A percentile compares a stretch with the other conserved stretches of the same genome.
Evolutionary conservation across 768 basidiomycete species (phyloP).

Genomic region (Leccinum arenicola): DNA sequence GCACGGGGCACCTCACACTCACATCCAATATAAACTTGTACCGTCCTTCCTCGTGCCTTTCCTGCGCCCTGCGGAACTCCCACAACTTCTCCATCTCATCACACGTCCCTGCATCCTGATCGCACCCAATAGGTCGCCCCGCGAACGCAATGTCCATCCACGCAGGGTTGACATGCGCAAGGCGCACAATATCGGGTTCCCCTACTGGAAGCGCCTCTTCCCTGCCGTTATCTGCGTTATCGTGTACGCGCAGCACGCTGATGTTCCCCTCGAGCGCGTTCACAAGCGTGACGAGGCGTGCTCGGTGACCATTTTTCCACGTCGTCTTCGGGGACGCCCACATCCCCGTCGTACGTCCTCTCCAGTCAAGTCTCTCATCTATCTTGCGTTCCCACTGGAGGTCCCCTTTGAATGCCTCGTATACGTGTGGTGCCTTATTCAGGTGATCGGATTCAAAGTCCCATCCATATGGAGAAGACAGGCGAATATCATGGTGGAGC

Average conservation of each 20-base stretch:
- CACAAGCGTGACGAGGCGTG: conserved; percentile 42
- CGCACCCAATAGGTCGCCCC: conserved; percentile 44
- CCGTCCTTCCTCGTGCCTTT: conserved; percentile 45
- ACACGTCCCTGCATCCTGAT: conserved; percentile 34
- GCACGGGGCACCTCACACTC: conserved; percentile 19
- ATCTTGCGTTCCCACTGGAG: conserved; percentile 62
- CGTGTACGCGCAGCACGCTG: conserved; percentile 37
- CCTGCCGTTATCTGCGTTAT: neutral
- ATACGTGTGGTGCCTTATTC: neutral
- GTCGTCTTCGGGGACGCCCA: conserved; percentile 35
- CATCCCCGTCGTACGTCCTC: conserved; percentile 74
- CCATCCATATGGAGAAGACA: conserved; percentile 48
- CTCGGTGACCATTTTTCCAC: conserved; percentile 53
- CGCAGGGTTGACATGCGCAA: conserved; percentile 46
- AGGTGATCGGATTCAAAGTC: conserved; percentile 33
- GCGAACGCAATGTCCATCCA: conserved; percentile 63
- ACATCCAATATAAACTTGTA: conserved; percentile 65
- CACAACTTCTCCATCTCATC: conserved; percentile 42
- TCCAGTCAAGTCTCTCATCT: conserved; percentile 65
- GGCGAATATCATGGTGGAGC: conserved; percentile 56
- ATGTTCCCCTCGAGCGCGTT: conserved; percentile 41
- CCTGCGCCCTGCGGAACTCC: conserved; percentile 47
- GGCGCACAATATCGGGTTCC: conserved; percentile 31
- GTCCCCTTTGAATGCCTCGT: conserved; percentile 42
- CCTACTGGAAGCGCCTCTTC: conserved; percentile 35